phyloP scores from a whole-genome alignment of 1,284 basidiomycete genomes.

The Trichosporon inkin region DNA sequence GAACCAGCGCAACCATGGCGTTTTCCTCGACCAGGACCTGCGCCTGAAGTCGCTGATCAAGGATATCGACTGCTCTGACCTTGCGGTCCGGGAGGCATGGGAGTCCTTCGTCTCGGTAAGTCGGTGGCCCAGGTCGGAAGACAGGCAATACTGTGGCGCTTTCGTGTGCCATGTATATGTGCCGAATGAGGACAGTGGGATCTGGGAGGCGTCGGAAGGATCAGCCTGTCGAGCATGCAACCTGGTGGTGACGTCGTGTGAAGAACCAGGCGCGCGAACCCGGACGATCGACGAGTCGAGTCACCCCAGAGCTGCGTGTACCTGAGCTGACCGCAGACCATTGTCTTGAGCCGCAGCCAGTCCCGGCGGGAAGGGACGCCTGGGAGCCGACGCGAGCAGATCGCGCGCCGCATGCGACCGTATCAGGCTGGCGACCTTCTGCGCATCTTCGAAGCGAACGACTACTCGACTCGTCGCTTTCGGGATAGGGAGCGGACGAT shows the following conservation, averaged over 20 bases:
- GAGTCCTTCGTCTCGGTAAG: conserved; percentile 16
- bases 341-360: not conserved
- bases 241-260: not conserved
- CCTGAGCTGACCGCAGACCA: not conserved
- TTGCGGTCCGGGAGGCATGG: conserved; percentile 16
- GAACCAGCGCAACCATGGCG: conserved; percentile 1
- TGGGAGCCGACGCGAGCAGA: not conserved
- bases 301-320: too few relatives aligned
- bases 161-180: too few relatives aligned
- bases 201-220: not conserved
- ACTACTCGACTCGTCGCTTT: not conserved
- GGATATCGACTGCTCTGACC: conserved; percentile 3
- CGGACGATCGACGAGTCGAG: too few relatives aligned
- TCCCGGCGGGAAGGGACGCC: conserved; percentile 1
- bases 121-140: not conserved
- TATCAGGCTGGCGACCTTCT: not conserved
- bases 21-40: conserved; percentile 12
- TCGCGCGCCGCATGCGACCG: not conserved
- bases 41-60: conserved; percentile 14
- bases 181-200: not conserved
- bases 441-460: conserved; percentile 3
- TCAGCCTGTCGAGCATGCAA: not conserved
- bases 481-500: not conserved
- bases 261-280: too few relatives aligned
- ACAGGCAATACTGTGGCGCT: not conserved